These are phyloP conservation scores for Colletotrichum plurivorum DNA, from an alignment of 2,329 filamentous ascomycete genomes.

Conservation along the genomic window DNA sequence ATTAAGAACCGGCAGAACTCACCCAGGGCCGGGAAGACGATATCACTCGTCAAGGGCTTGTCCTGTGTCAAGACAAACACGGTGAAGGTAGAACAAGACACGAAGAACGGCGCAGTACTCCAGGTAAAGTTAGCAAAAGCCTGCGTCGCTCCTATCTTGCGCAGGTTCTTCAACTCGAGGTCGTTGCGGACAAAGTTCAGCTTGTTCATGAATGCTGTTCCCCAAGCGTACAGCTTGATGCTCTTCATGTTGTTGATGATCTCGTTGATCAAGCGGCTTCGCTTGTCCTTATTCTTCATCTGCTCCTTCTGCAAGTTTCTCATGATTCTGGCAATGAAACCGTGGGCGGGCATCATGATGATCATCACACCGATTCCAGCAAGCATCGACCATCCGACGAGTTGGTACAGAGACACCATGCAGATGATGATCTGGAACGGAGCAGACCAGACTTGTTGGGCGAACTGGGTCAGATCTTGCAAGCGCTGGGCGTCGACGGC, in stretches of 20 bases:
- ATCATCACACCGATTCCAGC: slow-evolving; percentile 96
- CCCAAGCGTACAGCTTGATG: slow-evolving; percentile 99
- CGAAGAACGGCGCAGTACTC: slow-evolving; percentile 97
- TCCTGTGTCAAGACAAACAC: slow-evolving; percentile 91
- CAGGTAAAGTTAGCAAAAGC: slow-evolving; percentile 97
- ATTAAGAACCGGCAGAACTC: slow-evolving; percentile 13
- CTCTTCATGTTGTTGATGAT: slow-evolving; percentile 99
- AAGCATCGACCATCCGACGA: slow-evolving; percentile 96
- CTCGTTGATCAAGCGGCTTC: slow-evolving; percentile 94
- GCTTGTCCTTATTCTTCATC: slow-evolving; percentile 99
- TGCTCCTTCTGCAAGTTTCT: slow-evolving; percentile 94
- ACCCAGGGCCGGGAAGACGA: slow-evolving; percentile 89
- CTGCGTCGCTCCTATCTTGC: slow-evolving; percentile 95
- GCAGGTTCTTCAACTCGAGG: slow-evolving; percentile 92
- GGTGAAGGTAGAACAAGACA: slow-evolving; percentile 96
- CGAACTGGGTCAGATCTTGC: slow-evolving; percentile 94
- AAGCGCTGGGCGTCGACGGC: slow-evolving; percentile 96
- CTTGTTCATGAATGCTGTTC: slow-evolving; percentile 96
- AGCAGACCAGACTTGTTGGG: slow-evolving; percentile 95
- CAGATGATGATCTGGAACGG: slow-evolving; percentile 97
- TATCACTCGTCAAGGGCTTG: slow-evolving; percentile 88
- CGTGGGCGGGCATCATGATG: slow-evolving; percentile 96
- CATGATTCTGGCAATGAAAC: slow-evolving; percentile 91
- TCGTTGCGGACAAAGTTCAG: slow-evolving; percentile 97
- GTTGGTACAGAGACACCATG: slow-evolving; percentile 94